Evolutionary conservation across 768 basidiomycete species (phyloP), one percentile per base, ranked within the genome.

Genomic region (Aureoboletus auriporus): DNA sequence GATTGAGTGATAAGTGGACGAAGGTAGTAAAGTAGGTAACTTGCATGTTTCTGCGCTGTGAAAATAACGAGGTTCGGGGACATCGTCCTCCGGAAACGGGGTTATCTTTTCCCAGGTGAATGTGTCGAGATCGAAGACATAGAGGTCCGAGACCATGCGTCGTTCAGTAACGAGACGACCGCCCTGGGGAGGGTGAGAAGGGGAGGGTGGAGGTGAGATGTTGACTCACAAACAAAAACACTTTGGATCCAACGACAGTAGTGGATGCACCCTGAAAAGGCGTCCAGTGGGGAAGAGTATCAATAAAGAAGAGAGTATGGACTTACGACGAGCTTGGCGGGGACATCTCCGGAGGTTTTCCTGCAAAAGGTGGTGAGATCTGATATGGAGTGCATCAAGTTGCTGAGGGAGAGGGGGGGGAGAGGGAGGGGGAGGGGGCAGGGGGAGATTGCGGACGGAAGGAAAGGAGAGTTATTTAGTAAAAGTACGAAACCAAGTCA

Each of bases 21-120:
- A 46, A 44, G 8, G 43, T 27, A 44, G 31, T 10, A 16, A 27
- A 14, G 9, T 8, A 31, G 11, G 31, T 11, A 44, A 52, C 80
- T 59, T 64, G 84, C 89, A 95, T 48, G 83, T 69, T 69, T 96
- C 93, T 11, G 90, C 80, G 52, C 87, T 91, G 69, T 99, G 96
- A 63, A 99, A 99, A 66, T 99, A 99, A 36, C 96, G 82, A 23
- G 93, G 79, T 40, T 80, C 75, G 0, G 95, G 93, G 9, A 84
- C 71, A 42, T 83, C 77, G 57, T 89, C 86, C 47, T 84, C 86
- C 2, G 76, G 71, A 45, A 72, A 73, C 14, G 79, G 73, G 2
- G 70, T 67, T 8, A 93, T 62, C 61, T 75, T 82, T 57, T 85
- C 78, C 96, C 96, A 99, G 10, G 73, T 69, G 60, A 88, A 85